phyloP scores from a whole-genome alignment of 2,329 filamentous ascomycete genomes.

The Paracoccidioides brasiliensis region DNA sequence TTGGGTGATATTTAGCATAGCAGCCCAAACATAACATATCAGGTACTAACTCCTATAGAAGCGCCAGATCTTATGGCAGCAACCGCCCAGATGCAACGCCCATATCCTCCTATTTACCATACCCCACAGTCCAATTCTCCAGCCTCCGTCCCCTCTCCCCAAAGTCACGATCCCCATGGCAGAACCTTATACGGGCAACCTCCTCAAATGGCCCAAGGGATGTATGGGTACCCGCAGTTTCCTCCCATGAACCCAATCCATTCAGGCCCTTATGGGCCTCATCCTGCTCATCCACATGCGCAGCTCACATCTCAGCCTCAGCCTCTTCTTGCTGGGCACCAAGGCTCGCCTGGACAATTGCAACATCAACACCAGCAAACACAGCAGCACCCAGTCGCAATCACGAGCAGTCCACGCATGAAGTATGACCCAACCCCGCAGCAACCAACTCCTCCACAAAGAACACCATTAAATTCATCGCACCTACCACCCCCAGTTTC shows the following conservation, averaged over 20 bases:
- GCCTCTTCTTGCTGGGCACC: constrained; percentile 40
- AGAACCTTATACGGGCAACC: constrained; percentile 74
- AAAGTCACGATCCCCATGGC: constrained; percentile 73
- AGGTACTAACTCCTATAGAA: constrained; percentile 41
- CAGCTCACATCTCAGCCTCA: constrained; percentile 43
- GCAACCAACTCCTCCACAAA: constrained; percentile 24
- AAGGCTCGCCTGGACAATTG: constrained; percentile 26
- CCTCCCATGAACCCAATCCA: constrained; percentile 40
- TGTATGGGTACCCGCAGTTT: constrained; percentile 61
- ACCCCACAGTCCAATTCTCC: constrained; percentile 92
- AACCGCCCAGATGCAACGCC: constrained; percentile 52
- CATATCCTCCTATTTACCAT: constrained; percentile 86
- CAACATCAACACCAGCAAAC: constrained; percentile 26
- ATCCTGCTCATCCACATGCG: constrained; percentile 42
- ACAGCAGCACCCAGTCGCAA: constrained; percentile 47
- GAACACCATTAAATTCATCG: constrained; percentile 24
- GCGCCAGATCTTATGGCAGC: constrained; percentile 56
- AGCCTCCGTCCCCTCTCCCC: constrained; percentile 79
- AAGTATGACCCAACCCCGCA: constrained; percentile 34
- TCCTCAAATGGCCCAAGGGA: constrained; percentile 66
- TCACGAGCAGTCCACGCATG: constrained; percentile 48
- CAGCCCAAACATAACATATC: background rate
- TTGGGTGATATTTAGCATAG: constrained; percentile 7
- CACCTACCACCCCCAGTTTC: constrained; percentile 36
- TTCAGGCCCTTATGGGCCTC: constrained; percentile 44